Evolutionary conservation across 208 protist genomes (phyloP).

Genomic region (Acanthamoeba divionensis): DNA sequence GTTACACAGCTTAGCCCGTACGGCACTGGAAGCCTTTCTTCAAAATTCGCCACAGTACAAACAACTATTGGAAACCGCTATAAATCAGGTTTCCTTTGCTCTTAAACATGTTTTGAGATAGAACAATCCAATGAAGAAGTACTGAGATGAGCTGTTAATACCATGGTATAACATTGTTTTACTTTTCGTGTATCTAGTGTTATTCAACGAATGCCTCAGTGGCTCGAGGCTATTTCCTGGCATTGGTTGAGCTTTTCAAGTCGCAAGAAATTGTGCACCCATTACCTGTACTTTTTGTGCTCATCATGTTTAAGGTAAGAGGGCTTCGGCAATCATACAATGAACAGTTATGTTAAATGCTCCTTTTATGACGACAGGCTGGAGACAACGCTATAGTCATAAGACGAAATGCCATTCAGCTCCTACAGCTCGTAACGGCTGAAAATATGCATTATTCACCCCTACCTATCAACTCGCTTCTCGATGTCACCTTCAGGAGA

Average conservation of each 20-base stretch:
- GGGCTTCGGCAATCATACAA: background rate
- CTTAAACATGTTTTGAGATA: background rate
- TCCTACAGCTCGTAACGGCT: background rate
- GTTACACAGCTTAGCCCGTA: background rate
- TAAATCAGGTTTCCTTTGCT: slow-evolving; percentile 20
- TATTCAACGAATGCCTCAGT: background rate
- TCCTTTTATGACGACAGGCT: background rate
- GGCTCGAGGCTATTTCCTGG: slow-evolving; percentile 29
- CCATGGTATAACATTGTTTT: background rate
- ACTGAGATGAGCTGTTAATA: background rate
- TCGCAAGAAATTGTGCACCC: background rate
- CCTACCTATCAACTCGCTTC: slow-evolving; percentile 9
- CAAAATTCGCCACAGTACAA: background rate
- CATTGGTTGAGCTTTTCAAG: slow-evolving; percentile 33
- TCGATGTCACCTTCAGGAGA: background rate
- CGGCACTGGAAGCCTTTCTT: slow-evolving; percentile 1
- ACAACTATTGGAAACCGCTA: slow-evolving; percentile 1
- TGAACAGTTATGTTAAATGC: background rate
- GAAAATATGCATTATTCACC: slow-evolving; percentile 5
- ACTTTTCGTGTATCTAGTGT: background rate
- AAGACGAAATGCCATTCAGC: slow-evolving; percentile 1
- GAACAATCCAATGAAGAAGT: background rate
- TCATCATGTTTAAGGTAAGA: slow-evolving; percentile 27
- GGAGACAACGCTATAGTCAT: background rate
- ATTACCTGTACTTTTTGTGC: background rate